Evolutionary conservation across 768 basidiomycete species (phyloP), one percentile per base, ranked within the genome.

Genomic region (Podaxis sp.): DNA sequence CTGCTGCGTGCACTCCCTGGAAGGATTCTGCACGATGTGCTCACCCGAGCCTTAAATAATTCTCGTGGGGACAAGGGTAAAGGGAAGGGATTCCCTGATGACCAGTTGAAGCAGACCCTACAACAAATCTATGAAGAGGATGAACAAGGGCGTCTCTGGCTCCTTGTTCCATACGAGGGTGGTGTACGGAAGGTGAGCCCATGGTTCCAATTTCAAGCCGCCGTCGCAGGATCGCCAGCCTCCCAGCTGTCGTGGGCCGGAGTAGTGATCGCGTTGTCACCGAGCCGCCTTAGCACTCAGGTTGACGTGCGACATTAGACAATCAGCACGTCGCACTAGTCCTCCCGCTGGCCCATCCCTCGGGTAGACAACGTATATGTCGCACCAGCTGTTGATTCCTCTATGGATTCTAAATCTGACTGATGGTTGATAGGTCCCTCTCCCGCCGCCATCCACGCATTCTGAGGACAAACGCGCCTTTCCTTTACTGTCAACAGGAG

Each of bases 111-210:
- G 6, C 69, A 74, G 48, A 79, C 83, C 18, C 66, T 88, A 50
- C 84, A 87, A 70, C 79, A 84, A 65, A 74, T 91, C 27, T 93
- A 91, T 67, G 72, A 82, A 16, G 78, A 83, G 32, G 79, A 83
- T 58, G 88, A 87, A 2, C 25, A 32, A 5, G 65, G 63, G 14
- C 79, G 79, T 16, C 84, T 84, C 68, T 84, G 79, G 4, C 72
- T 91, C n/a, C 77, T 88, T 1, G 85, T 90, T 4, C 89, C 86
- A 1, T 86, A 88, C 67, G 74, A 82, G 23, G 85, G 86, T 36
- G 72, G 80, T 48, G 72, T 92, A 5, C 82, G 86, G 11, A 86
- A 85, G 79, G 88, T 88, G 35, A 58, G 81, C 55, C 23, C 66
- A 11, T 36, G 18, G 9, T 16, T 38, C 6, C 11, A 21, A 54